Percentiles rank a stretch among this genome's conserved stretches.
Conservation (phyloP, 2,329 filamentous ascomycete species). For the Aspergillus proliferans region DNA sequence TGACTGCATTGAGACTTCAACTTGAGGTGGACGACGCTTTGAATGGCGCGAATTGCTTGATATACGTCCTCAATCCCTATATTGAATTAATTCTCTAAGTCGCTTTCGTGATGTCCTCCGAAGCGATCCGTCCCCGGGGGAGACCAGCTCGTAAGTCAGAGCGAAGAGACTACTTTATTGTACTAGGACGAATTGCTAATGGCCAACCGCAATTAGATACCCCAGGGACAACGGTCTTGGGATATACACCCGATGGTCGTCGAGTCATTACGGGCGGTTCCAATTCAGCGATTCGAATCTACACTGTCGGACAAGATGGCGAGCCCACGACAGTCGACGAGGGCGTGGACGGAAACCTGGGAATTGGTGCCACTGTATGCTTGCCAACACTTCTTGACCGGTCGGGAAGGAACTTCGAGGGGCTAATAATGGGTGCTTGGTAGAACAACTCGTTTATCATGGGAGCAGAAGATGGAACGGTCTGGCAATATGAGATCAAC, state of each 20-base stretch:
- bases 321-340: conserved; percentile 92
- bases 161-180: too few species aligned
- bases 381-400: not conserved
- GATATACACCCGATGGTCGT: conserved; percentile 82
- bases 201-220: conserved; percentile 52
- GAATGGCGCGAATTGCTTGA: not conserved
- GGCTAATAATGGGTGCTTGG: conserved; percentile 3
- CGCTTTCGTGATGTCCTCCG: conserved; percentile 26
- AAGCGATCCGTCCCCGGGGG: conserved; percentile 32
- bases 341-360: conserved; percentile 76
- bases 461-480: conserved; percentile 90
- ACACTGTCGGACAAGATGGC: conserved; percentile 83
- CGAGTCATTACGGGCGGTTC: conserved; percentile 86
- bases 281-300: conserved; percentile 89
- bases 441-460: conserved; percentile 78
- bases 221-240: conserved; percentile 75
- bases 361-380: conserved; percentile 63
- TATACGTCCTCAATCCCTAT: not conserved
- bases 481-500: conserved; percentile 82
- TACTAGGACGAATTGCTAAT: not conserved
- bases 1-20: conserved; percentile 1
- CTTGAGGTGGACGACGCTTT: not conserved
- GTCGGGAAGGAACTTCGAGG: not conserved
- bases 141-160: conserved; percentile 43
- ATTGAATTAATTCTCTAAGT: not conserved